These are phyloP conservation scores for Leptographium procerum DNA, from an alignment of 2,329 filamentous ascomycete genomes.

Conservation along the genomic window DNA sequence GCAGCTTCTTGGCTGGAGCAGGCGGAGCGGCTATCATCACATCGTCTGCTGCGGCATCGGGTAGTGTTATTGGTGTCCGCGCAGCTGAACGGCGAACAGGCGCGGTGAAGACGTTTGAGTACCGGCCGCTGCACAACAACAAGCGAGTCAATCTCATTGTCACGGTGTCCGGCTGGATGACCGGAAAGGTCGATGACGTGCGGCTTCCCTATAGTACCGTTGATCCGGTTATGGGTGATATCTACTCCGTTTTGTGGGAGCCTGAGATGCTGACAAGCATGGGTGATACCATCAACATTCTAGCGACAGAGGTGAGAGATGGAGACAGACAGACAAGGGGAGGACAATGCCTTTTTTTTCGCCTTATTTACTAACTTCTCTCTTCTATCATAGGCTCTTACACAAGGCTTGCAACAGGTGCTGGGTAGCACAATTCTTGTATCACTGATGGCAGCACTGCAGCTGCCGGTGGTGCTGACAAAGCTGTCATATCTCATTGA, in stretches of 20 bases:
- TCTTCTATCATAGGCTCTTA: conserved; percentile 57
- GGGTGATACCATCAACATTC: conserved; percentile 96
- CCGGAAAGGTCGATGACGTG: conserved; percentile 92
- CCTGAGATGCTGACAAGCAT: conserved; percentile 96
- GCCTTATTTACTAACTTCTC: background rate
- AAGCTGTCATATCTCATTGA: conserved; percentile 95
- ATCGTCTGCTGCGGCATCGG: conserved; percentile 74
- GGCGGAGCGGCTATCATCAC: conserved; percentile 93
- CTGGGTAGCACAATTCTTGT: conserved; percentile 82
- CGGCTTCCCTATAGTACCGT: conserved; percentile 92
- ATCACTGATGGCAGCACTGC: conserved; percentile 81
- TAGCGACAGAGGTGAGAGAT: conserved; percentile 76
- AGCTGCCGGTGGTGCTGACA: conserved; percentile 82
- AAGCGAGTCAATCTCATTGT: conserved; percentile 94
- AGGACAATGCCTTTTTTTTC: no score
- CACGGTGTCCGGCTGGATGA: conserved; percentile 96
- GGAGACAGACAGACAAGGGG: background rate
- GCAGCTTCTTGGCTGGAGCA: conserved; percentile 79
- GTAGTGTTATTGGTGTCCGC: conserved; percentile 72
- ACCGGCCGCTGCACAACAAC: conserved; percentile 92
- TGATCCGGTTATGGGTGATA: conserved; percentile 93
- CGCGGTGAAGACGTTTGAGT: conserved; percentile 92
- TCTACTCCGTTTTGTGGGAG: conserved; percentile 96
- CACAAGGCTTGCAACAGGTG: conserved; percentile 91
- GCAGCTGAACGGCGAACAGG: conserved; percentile 83